Evolutionary conservation across 1,284 basidiomycete genomes (phyloP), one percentile per base, ranked within the genome.

Genomic region (Microbotryomycetes sp.): DNA sequence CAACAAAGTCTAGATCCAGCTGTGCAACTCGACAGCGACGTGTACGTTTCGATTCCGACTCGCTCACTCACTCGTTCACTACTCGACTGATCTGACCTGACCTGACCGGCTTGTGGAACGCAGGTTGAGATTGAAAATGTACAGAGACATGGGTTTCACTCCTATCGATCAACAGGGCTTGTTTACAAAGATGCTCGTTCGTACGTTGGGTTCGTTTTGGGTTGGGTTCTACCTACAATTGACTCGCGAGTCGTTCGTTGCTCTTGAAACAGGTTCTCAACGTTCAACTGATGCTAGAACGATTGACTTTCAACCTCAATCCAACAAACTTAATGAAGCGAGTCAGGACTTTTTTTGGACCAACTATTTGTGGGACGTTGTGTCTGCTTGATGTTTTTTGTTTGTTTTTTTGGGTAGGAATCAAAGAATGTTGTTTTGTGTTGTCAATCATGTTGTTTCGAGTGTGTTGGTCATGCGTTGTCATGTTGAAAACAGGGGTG

Each of bases 81-180:
- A 0, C 22, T 31, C 54, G 46, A 49, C 26, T n/a, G n/a, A n/a
- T n/a, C n/a, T n/a, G n/a, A n/a, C n/a, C n/a, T n/a, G n/a, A n/a
- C n/a, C n/a, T n/a, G n/a, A n/a, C n/a, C n/a, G n/a, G n/a, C n/a
- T n/a, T n/a, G n/a, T n/a, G 9, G 15, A 5, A 22, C 15, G 22
- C 56, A 69, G 64, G 0, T 58, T 69, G 0, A 56, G 62, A 14
- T 47, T 67, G 30, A 67, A 66, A 49, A 32, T 69, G 36, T 69
- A 64, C 51, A 60, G 65, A 22, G 60, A 65, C 28, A 42, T 67
- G 45, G 67, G 67, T 7, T 69, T 69, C 65, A 65, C 62, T 1
- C 67, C 67, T 1, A 28, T 64, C 31, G 59, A 66, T 26, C 57
- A 66, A n/a, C 47, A 58, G 36, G 67, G 66, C 28, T 32, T 54